Percentiles rank a stretch among this genome's conserved stretches.
phyloP scores from a whole-genome alignment of 495 filamentous ascomycete genomes.

The Endocarpon pusillum region DNA sequence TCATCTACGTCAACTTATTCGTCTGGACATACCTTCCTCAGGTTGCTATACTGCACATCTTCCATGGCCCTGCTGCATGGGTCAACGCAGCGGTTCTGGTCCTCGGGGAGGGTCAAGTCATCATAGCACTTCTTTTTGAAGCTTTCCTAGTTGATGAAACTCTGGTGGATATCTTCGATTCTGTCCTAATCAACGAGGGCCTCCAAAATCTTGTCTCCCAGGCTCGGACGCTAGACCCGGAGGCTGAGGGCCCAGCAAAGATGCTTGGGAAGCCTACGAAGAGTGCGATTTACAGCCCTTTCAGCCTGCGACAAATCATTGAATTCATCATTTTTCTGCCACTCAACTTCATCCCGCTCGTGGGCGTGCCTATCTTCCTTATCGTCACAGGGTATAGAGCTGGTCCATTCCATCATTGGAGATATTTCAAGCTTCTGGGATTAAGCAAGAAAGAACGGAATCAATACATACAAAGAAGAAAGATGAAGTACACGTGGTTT shows the following conservation, averaged over 20 bases:
- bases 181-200: conserved; percentile 42
- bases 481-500: conserved; percentile 48
- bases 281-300: conserved; percentile 43
- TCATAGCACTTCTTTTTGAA: conserved; percentile 45
- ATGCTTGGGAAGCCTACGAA: conserved; percentile 40
- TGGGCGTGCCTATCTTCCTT: conserved; percentile 45
- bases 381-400: conserved; percentile 44
- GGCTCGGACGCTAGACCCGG: conserved; percentile 35
- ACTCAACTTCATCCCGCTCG: conserved; percentile 47
- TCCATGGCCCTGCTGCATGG: conserved; percentile 41
- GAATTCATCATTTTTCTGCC: conserved; percentile 58
- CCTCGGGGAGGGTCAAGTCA: conserved; percentile 45
- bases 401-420: conserved; percentile 50
- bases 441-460: conserved; percentile 41
- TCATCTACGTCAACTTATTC: conserved; percentile 44
- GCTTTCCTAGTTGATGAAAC: conserved; percentile 54
- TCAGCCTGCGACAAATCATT: conserved; percentile 57
- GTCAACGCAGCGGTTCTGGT: conserved; percentile 46
- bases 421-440: conserved; percentile 43
- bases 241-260: conserved; percentile 30
- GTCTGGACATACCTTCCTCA: conserved; percentile 42
- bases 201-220: conserved; percentile 36
- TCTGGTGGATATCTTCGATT: conserved; percentile 50
- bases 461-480: conserved; percentile 29
- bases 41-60: conserved; percentile 46